These are phyloP conservation scores for Crithidia expoeki DNA, from an alignment of 208 protist genomes.

Conservation along the genomic window DNA sequence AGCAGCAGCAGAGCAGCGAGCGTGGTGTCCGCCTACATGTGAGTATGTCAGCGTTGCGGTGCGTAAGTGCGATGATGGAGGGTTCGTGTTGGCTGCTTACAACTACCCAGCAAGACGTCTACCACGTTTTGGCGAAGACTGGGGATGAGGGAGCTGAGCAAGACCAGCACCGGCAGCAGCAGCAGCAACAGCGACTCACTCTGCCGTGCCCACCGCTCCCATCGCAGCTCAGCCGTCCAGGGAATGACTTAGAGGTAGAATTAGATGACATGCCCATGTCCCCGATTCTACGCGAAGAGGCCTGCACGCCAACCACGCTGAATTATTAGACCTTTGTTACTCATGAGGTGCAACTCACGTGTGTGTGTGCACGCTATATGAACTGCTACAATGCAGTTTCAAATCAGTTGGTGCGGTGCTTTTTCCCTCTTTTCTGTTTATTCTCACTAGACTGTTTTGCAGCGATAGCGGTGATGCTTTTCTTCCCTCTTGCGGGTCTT, in stretches of 20 bases:
- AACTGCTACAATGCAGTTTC: too few relatives aligned
- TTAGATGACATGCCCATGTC: conserved; percentile 23
- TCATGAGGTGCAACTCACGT: background rate
- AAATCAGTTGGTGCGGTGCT: too few relatives aligned
- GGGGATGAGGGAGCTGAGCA: conserved; percentile 4
- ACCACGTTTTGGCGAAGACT: background rate
- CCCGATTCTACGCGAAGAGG: conserved; percentile 27
- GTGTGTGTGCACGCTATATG: background rate
- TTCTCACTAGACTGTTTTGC: background rate
- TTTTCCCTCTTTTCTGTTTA: conserved; percentile 11
- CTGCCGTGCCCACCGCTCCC: conserved; percentile 6
- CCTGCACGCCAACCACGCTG: conserved; percentile 40
- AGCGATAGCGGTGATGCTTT: too few relatives aligned
- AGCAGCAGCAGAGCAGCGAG: conserved; percentile 9
- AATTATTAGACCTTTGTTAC: conserved; percentile 23
- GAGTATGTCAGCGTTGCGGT: conserved; percentile 23
- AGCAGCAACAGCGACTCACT: background rate
- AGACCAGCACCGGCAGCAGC: conserved; percentile 10
- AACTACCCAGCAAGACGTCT: conserved; percentile 30
- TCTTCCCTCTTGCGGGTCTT: too few relatives aligned
- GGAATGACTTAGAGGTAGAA: background rate
- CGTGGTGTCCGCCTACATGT: background rate
- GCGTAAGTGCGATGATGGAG: conserved; percentile 34
- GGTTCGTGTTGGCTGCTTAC: conserved; percentile 33
- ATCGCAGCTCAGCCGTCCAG: background rate